Evolutionary conservation across 805 yeast species (phyloP).

Genomic region (Saccharomyces eubayanus): DNA sequence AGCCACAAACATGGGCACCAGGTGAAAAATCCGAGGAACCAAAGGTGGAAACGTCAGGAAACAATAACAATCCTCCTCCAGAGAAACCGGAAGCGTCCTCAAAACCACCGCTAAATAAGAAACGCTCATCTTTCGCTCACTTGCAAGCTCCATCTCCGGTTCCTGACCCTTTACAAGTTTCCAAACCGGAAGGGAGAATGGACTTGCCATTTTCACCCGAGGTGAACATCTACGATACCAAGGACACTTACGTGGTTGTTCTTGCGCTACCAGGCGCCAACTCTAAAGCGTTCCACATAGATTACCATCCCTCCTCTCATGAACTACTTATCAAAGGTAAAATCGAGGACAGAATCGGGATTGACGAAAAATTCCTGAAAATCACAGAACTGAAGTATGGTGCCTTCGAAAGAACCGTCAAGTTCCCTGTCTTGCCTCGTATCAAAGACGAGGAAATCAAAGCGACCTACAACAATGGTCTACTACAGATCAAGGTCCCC

Average conservation of each 20-base stretch:
- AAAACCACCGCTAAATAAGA: constrained; percentile 5
- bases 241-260: constrained; percentile 39
- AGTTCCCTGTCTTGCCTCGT: constrained; percentile 46
- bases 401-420: constrained; percentile 47
- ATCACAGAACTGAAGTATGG: constrained; percentile 51
- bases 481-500: constrained; percentile 45
- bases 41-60: not conserved
- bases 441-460: constrained; percentile 45
- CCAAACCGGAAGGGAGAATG: constrained; percentile 36
- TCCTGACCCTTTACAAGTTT: constrained; percentile 37
- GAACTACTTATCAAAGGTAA: constrained; percentile 47
- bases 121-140: constrained; percentile 14
- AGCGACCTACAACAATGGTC: constrained; percentile 47
- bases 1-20: not conserved
- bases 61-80: not conserved
- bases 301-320: constrained; percentile 50
- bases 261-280: constrained; percentile 54
- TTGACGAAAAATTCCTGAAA: constrained; percentile 35
- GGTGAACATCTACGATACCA: constrained; percentile 47
- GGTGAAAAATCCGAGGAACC: not conserved
- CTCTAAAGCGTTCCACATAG: constrained; percentile 44
- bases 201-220: constrained; percentile 49
- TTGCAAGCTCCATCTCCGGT: constrained; percentile 27
- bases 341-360: constrained; percentile 33
- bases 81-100: not conserved